These are phyloP conservation scores for Phycomyces blakesleeanus DNA, from an alignment of 192 early-diverging fungal species.

Conservation along the genomic window DNA sequence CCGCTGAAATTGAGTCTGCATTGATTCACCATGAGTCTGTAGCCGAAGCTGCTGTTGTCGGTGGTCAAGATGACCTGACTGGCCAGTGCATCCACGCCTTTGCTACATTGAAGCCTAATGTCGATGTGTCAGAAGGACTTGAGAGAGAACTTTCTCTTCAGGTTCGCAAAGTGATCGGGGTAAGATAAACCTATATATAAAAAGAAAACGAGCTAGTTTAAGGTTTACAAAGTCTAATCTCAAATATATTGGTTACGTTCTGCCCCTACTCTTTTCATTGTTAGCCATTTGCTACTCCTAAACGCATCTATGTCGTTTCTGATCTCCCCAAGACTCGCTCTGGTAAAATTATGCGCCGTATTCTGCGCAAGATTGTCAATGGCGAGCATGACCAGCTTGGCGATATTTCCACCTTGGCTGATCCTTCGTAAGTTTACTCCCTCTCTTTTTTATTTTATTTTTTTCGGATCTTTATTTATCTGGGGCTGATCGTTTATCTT, in stretches of 20 bases:
- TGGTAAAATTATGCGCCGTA: constrained; percentile 94
- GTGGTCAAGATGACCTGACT: constrained; percentile 79
- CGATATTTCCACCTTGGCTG: constrained; percentile 84
- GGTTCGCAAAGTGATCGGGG: constrained; percentile 78
- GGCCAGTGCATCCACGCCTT: constrained; percentile 88
- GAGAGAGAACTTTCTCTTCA: constrained; percentile 62
- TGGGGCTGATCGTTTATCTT: no score
- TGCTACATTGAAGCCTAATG: constrained; percentile 69
- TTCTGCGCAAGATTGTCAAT: constrained; percentile 88
- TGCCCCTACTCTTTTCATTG: no score
- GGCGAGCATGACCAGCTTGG: constrained; percentile 81
- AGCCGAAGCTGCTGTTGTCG: constrained; percentile 92
- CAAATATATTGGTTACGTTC: no score
- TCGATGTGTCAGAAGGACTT: constrained; percentile 34
- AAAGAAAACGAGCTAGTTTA: no score
- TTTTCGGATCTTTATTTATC: no score
- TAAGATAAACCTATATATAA: no score
- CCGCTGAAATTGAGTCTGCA: constrained; percentile 93
- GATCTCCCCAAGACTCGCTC: constrained; percentile 93
- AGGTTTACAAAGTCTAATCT: no score
- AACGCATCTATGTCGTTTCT: constrained; percentile 74
- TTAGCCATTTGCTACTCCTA: constrained; percentile 88
- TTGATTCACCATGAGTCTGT: constrained; percentile 74
- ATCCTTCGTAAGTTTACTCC: constrained; percentile 43
- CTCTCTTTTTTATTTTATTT: no score